A percentile compares a stretch with the other conserved stretches of the same genome.
phyloP scores from a whole-genome alignment of 1,139 yeast species.

The Yamadazyma mexicana region DNA sequence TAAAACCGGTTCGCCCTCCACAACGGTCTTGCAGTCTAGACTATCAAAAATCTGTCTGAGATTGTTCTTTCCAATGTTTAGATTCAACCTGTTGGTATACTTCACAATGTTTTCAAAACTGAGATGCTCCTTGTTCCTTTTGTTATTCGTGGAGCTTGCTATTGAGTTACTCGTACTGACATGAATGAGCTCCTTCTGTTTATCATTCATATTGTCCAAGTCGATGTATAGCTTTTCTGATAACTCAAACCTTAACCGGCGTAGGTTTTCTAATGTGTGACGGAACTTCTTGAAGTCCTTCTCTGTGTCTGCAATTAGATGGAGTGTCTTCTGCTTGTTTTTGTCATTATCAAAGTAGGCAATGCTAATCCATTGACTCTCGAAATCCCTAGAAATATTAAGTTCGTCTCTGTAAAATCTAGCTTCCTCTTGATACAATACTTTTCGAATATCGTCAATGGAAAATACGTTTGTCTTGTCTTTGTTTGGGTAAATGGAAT shows the following conservation, averaged over 20 bases:
- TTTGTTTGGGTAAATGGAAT: conserved; percentile 11
- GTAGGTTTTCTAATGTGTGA: conserved; percentile 56
- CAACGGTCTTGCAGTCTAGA: conserved; percentile 35
- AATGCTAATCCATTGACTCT: conserved; percentile 76
- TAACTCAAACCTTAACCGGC: conserved; percentile 34
- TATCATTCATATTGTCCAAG: conserved; percentile 27
- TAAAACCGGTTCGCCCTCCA: conserved; percentile 27
- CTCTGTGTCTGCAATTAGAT: conserved; percentile 68
- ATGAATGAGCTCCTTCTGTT: conserved; percentile 23
- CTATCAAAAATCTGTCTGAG: conserved; percentile 42
- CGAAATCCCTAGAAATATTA: conserved; percentile 65
- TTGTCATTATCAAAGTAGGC: conserved; percentile 64
- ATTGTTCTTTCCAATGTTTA: conserved; percentile 45
- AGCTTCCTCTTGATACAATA: conserved; percentile 70
- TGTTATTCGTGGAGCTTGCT: conserved; percentile 11
- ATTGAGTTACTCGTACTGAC: conserved; percentile 17
- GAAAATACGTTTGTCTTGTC: conserved; percentile 44
- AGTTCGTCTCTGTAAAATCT: conserved; percentile 82
- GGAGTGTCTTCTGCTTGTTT: conserved; percentile 58
- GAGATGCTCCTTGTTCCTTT: conserved; percentile 37
- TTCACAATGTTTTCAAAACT: conserved; percentile 67
- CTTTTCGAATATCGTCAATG: conserved; percentile 72
- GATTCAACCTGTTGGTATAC: conserved; percentile 66
- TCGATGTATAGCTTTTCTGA: conserved; percentile 34
- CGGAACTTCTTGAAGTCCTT: conserved; percentile 60